Evolutionary conservation across 108 stramenopile species (phyloP), one percentile per base, ranked within the genome.

Genomic region (Cyclotella baltica): DNA sequence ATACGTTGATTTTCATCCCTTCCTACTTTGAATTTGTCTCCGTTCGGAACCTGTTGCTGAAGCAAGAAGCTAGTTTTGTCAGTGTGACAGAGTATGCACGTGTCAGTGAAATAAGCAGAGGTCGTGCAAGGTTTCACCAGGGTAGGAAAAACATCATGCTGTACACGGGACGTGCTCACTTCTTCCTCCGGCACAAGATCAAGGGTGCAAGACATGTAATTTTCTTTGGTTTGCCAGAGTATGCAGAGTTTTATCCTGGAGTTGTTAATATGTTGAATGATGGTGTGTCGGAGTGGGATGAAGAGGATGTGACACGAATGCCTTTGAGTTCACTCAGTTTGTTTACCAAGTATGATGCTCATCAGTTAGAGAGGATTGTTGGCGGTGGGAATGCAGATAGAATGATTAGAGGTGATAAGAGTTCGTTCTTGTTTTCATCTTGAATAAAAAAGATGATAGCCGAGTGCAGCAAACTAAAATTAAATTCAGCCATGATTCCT

Each of bases 151-250:
- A 92, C 31, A 85, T 98, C 30, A 85, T 98, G 92, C 87, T 98
- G 22, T 98, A 97, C 85, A 96, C 97, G 10, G 98, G 98, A 16
- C 87, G 98, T 47, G 92, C 92, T 20, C 97, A 98, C 67, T 98
- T 93, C 76, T 98, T 96, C 73, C 75, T 87, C 31, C 88, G 98
- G 0, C 96, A 96, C 69, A 71, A 59, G 29, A 97, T 98, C 78
- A 94, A 96, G 65, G 98, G 98, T 38, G 91, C 87, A 3, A 73
- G 83, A 22, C 93, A 97, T 85, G 53, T 98, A 18, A 87, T 98
- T 63, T 96, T 98, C 72, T 89, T 95, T 70, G 96, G 96, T 19
- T 83, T 98, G 35, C 98, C 98, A 9, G 98, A 98, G 56, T 87
- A 97, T 77, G 83, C 94, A 1, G 86, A 96, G 58, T 96, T 98